A percentile compares a stretch with the other conserved stretches of the same genome.
These are phyloP conservation scores for Pisolithus microcarpus DNA, from an alignment of 768 basidiomycete genomes.

Conservation along the genomic window DNA sequence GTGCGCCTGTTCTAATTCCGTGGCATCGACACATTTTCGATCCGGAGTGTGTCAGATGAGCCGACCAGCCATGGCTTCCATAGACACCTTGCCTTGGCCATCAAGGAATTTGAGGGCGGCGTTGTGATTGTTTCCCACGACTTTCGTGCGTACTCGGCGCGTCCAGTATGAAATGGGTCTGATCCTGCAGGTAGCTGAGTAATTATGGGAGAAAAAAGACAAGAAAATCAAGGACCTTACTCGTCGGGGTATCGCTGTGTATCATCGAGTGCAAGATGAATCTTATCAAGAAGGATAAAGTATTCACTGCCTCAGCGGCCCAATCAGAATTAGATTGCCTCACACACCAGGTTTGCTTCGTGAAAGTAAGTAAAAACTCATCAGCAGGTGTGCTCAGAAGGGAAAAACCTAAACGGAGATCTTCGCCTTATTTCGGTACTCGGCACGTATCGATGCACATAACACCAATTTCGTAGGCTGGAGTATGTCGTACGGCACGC, in stretches of 20 bases:
- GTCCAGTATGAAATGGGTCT: constrained; percentile 46
- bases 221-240: constrained; percentile 90
- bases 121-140: constrained; percentile 99
- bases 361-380: constrained; percentile 93
- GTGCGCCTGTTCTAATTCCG: constrained; percentile 31
- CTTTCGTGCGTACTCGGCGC: constrained; percentile 64
- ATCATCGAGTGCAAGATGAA: constrained; percentile 92
- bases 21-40: constrained; percentile 5
- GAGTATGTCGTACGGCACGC: background rate
- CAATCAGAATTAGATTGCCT: background rate
- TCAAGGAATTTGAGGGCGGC: constrained; percentile 96
- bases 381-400: constrained; percentile 74
- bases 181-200: constrained; percentile 96
- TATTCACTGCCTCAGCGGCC: constrained; percentile 6
- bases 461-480: background rate
- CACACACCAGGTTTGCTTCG: constrained; percentile 57
- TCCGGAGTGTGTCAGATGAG: constrained; percentile 49
- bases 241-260: constrained; percentile 68
- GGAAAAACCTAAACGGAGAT: constrained; percentile 48
- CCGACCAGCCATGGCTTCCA: constrained; percentile 83
- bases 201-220: constrained; percentile 97
- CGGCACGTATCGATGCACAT: background rate
- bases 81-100: constrained; percentile 94
- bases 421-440: background rate
- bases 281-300: constrained; percentile 50